Conservation (phyloP, 1,284 basidiomycete species). For the Amylostereum areolatum region DNA sequence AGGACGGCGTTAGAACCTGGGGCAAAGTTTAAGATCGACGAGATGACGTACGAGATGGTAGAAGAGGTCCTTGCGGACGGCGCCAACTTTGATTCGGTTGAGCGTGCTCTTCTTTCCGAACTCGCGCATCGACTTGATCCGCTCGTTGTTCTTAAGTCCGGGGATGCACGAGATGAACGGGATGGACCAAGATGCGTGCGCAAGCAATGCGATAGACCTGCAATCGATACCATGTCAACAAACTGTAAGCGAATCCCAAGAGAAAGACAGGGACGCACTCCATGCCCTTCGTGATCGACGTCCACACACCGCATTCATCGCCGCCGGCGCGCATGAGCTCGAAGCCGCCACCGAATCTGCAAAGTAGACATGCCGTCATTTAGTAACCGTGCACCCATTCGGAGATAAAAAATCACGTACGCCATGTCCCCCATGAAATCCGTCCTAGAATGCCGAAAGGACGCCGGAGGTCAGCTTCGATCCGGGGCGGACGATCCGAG, state of each 20-base stretch:
- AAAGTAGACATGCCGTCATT: not conserved
- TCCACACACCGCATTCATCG: constrained; percentile 6
- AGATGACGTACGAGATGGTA: constrained; percentile 32
- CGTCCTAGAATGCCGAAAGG: constrained; percentile 4
- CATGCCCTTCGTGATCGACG: constrained; percentile 4
- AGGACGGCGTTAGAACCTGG: not conserved
- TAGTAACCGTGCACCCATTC: not conserved
- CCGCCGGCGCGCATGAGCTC: constrained; percentile 12
- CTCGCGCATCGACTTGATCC: constrained; percentile 1
- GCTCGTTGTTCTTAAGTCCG: not conserved
- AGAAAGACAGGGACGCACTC: constrained; percentile 1
- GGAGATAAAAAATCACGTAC: constrained; percentile 5
- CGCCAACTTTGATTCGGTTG: constrained; percentile 5
- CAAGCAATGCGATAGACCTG: constrained; percentile 2
- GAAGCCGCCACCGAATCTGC: constrained; percentile 15
- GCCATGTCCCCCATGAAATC: constrained; percentile 18
- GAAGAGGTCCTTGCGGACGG: constrained; percentile 34
- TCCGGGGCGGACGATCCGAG: no score
- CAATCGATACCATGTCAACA: not conserved
- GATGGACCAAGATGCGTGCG: constrained; percentile 4
- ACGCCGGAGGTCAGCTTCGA: not conserved
- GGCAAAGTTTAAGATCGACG: not conserved
- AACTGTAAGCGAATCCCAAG: no score
- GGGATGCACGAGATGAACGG: constrained; percentile 1
- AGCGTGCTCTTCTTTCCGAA: constrained; percentile 2